phyloP scores from a whole-genome alignment of 2,329 filamentous ascomycete genomes.

The Alternaria consortialis region DNA sequence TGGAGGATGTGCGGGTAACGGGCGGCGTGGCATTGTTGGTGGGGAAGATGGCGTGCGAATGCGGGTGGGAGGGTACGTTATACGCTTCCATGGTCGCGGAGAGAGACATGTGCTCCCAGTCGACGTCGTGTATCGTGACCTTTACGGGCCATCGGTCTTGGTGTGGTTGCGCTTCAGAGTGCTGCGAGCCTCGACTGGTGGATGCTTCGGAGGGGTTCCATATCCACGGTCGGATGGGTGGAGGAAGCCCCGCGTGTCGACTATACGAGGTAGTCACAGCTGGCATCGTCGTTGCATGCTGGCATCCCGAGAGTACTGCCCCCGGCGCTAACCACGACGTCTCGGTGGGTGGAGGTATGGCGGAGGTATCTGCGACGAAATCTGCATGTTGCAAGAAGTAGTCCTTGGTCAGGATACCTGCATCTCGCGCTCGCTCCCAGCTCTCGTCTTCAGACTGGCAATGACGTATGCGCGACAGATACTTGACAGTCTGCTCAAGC shows the following conservation, averaged over 20 bases:
- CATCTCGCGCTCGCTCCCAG: constrained; percentile 61
- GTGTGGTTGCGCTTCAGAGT: constrained; percentile 40
- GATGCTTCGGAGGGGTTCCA: constrained; percentile 44
- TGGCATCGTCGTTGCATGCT: constrained; percentile 61
- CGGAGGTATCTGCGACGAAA: constrained; percentile 65
- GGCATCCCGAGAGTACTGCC: constrained; percentile 67
- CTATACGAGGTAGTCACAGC: constrained; percentile 24
- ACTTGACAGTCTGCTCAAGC: constrained; percentile 68
- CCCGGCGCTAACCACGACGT: constrained; percentile 71
- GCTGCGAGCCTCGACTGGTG: constrained; percentile 29
- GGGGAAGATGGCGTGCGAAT: constrained; percentile 39
- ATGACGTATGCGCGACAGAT: constrained; percentile 66
- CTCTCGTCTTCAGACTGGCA: constrained; percentile 64
- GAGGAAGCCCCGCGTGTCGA: constrained; percentile 35
- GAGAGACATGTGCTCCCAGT: constrained; percentile 68
- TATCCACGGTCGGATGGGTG: constrained; percentile 51
- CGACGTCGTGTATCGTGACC: constrained; percentile 70
- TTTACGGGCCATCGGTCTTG: constrained; percentile 73
- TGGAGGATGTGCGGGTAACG: constrained; percentile 54
- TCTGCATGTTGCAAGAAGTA: constrained; percentile 64
- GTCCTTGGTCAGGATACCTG: constrained; percentile 63
- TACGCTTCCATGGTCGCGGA: constrained; percentile 76
- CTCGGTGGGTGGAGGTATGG: constrained; percentile 60
- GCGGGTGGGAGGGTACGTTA: constrained; percentile 65
- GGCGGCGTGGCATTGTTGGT: constrained; percentile 20